Evolutionary conservation across 176 grass and related monocot genomes (phyloP), one percentile per base, ranked within the genome.

Genomic region (Stipa capillata): DNA sequence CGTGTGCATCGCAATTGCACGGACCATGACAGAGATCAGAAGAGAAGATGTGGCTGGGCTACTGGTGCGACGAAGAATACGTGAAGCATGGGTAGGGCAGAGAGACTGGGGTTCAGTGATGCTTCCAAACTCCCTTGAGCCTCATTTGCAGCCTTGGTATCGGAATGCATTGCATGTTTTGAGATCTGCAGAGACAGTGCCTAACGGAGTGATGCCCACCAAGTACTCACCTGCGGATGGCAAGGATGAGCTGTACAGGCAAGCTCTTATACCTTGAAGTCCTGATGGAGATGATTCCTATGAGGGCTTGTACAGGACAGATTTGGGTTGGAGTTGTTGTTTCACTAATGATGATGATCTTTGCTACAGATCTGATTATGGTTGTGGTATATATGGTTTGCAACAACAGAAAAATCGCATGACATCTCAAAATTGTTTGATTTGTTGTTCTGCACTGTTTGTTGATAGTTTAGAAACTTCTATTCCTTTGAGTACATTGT

Each of bases 211-310:
- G 24, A 60, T 85, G 33, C 66, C 79, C 4, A 45, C 76, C 1
- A 97, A 84, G 33, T 85, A 90, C 49, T 79, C 87, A 64, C 89
- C 93, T 58, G 87, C 90, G 59, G 93, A 97, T 44, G 93, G 90
- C 24, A 97, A 97, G 52, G 87, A 81, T 52, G 29, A 45, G 32
- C 42, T 97, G 66, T 97, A 97, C 53, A 92, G 88, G 69, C 87
- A 92, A 88, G 90, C 90, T 75, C 85, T 97, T 64, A 59, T 90
- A 15, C 78, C 71, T 56, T 69, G 25, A 60, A 40, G 14, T 44
- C 39, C 47, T 31, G 33, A 27, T 18, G 43, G 8, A 80, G 71
- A 28, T 20, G 58, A 72, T 63, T 72, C 37, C 47, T 69, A 49
- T 44, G 5, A 68, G 24, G 65, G 65, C 39, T 77, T 69, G 79